Evolutionary conservation across 2,329 filamentous ascomycete species (phyloP), one percentile per base, ranked within the genome.

Genomic region (Tolypocladium capitatum): DNA sequence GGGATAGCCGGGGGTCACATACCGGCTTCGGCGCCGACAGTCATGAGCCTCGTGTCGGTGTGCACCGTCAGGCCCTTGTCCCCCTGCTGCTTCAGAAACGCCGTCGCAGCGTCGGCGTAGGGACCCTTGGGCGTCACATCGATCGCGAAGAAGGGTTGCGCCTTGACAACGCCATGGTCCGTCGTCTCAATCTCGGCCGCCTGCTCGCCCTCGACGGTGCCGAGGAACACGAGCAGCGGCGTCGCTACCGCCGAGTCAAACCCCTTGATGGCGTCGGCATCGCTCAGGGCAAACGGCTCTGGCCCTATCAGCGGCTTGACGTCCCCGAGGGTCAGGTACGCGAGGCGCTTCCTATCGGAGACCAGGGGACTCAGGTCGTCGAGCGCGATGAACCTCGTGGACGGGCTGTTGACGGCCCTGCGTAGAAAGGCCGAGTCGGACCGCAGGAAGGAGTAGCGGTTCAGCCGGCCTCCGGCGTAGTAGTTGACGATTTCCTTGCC

Each of bases 91-190:
- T 63, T 58, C 42, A 66, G 47, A 38, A 70, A 68, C 28, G 69
- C 68, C 49, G 78, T 76, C 1, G 81, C 81, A 40, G 76, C 76
- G 3, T 82, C 78, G 49, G 76, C 78, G 33, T 81, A 68, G 4
- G 71, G 71, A 1, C 77, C 82, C 52, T 75, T 79, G 0, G 88
- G 84, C 3, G 90, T 94, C 20, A 95, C 76, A 62, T 97, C 92
- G 13, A 98, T 65, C 1, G 90, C 91, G 61, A 97, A 98, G 67
- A 82, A 94, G 1, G 92, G 90, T 44, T 76, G 74, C 3, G 91
- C 92, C 32, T 72, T 76, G 62, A 94, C 94, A 43, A 80, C 79
- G 50, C 80, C 81, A 59, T 83, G 84, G 2, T 60, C 56, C 7
- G 52, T 52, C 24, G 63, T 60, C n/a, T 57, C 49, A 9, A 54